These are phyloP conservation scores for Fusarium albosuccineum DNA, from an alignment of 2,329 filamentous ascomycete species.

Conservation along the genomic window DNA sequence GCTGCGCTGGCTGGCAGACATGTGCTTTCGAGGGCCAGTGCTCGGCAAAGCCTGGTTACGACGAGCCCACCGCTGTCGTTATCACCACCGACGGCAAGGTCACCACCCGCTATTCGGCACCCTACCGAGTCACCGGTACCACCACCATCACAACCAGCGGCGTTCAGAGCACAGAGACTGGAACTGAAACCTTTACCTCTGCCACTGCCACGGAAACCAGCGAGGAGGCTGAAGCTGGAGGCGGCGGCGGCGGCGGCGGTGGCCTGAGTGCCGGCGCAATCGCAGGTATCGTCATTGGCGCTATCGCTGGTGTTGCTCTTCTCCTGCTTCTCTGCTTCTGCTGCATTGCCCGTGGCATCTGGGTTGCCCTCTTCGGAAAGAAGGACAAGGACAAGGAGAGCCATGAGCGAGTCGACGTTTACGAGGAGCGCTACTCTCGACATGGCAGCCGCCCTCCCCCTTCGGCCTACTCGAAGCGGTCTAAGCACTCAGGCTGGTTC, in stretches of 20 bases:
- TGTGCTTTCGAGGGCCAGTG: constrained; percentile 73
- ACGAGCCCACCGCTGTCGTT: constrained; percentile 57
- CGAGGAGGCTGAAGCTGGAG: constrained; percentile 31
- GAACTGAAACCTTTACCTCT: constrained; percentile 65
- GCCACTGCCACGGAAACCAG: constrained; percentile 64
- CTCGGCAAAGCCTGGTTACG: constrained; percentile 63
- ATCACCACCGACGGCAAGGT: constrained; percentile 61
- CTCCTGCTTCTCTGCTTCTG: constrained; percentile 80
- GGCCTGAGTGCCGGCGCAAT: constrained; percentile 79
- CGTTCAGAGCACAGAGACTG: constrained; percentile 61
- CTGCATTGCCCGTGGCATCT: constrained; percentile 75
- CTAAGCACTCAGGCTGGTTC: constrained; percentile 70
- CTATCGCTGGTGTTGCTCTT: constrained; percentile 74
- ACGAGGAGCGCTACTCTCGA: constrained; percentile 72
- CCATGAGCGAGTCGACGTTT: constrained; percentile 69
- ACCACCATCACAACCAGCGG: constrained; percentile 68
- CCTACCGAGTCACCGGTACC: constrained; percentile 66
- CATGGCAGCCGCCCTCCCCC: constrained; percentile 56
- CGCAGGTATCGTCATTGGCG: constrained; percentile 83
- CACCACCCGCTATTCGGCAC: constrained; percentile 67
- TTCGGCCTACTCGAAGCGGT: constrained; percentile 59
- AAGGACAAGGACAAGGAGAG: constrained; percentile 64
- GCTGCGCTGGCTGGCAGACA: constrained; percentile 78
- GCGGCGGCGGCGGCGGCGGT: constrained; percentile 53
- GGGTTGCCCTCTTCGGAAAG: constrained; percentile 73